Evolutionary conservation across 2,329 filamentous ascomycete genomes (phyloP).

Genomic region (Setomelanomma holmii): DNA sequence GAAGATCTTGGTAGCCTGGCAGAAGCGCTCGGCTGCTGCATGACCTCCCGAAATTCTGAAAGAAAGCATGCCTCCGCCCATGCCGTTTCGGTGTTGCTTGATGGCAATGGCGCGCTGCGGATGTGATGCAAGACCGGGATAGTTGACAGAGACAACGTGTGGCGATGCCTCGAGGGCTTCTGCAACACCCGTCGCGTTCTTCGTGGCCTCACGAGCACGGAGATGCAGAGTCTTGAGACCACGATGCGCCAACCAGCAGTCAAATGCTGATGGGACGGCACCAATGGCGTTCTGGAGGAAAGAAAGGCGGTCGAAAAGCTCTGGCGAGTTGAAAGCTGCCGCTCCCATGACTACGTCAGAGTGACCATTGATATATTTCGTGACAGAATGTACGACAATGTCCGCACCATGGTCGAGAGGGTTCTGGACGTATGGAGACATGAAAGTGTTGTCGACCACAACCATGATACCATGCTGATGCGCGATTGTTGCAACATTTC

Average conservation of each 20-base stretch:
- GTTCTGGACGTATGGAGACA: constrained; percentile 96
- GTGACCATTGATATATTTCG: constrained; percentile 99
- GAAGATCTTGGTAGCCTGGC: constrained; percentile 86
- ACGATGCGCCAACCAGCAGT: constrained; percentile 97
- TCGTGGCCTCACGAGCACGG: constrained; percentile 82
- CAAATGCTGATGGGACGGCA: constrained; percentile 91
- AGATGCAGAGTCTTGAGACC: constrained; percentile 97
- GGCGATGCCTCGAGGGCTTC: constrained; percentile 78
- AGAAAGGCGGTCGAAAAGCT: constrained; percentile 75
- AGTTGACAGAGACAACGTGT: constrained; percentile 89
- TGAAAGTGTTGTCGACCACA: constrained; percentile 99
- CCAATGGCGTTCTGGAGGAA: constrained; percentile 99
- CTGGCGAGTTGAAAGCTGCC: constrained; percentile 89
- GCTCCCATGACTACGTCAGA: constrained; percentile 97
- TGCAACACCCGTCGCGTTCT: constrained; percentile 82
- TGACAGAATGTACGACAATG: constrained; percentile 95
- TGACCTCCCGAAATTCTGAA: constrained; percentile 92
- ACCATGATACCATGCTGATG: constrained; percentile 90
- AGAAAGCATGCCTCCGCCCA: constrained; percentile 96
- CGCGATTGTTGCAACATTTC: constrained; percentile 80
- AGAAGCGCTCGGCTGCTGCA: constrained; percentile 88
- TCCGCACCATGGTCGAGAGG: constrained; percentile 94
- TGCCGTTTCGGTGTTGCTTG: constrained; percentile 90
- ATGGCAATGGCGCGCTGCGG: constrained; percentile 82
- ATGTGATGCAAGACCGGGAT: constrained; percentile 89